A percentile compares a stretch with the other conserved stretches of the same genome.
These are phyloP conservation scores for Tetrahymena borealis DNA, from an alignment of 73 alveolate genomes.

Conservation along the genomic window DNA sequence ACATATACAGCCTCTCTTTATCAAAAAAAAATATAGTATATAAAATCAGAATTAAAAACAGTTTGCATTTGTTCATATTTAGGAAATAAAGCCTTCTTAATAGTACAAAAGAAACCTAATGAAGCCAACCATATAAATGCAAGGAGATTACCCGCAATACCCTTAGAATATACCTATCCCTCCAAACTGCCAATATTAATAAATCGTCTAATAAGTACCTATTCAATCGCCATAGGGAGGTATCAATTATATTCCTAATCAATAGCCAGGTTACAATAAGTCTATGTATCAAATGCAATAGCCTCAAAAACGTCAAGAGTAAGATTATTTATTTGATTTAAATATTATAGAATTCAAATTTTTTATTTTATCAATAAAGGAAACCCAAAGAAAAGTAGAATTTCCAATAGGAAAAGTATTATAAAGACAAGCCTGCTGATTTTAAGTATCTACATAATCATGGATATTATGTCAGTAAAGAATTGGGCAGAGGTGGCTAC, in stretches of 20 bases:
- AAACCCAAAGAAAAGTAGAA: neutral
- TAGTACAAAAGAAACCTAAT: too few relatives aligned
- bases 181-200: neutral
- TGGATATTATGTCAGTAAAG: slow-evolving; percentile 29
- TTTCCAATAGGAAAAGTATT: neutral
- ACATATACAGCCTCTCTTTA: neutral
- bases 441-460: neutral
- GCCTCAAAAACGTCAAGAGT: neutral
- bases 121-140: too few relatives aligned
- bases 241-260: neutral
- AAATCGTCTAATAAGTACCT: neutral
- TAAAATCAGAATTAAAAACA: too few relatives aligned
- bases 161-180: neutral
- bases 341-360: neutral
- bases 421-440: neutral
- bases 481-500: slow-evolving; percentile 45
- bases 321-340: neutral
- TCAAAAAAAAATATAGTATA: too few relatives aligned
- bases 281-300: neutral
- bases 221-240: neutral
- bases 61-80: too few relatives aligned
- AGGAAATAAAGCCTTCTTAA: too few relatives aligned
- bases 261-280: neutral
- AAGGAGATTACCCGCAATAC: too few relatives aligned
- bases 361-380: neutral